Conservation (phyloP, 805 yeast genomes). For the Hermanozyma aechmeae region DNA sequence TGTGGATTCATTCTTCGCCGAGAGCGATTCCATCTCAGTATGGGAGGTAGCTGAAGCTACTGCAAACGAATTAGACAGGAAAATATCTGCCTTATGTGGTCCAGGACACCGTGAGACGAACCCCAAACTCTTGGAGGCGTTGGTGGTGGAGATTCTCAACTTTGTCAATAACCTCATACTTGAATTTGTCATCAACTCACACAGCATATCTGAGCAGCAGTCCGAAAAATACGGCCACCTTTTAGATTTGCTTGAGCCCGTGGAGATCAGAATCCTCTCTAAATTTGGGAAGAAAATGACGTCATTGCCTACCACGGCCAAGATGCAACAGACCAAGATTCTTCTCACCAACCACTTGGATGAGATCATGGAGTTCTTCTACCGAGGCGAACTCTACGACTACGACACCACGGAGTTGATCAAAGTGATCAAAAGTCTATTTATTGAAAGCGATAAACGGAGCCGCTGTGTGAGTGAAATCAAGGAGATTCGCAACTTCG, state of each 20-base stretch:
- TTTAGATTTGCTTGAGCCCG: constrained; percentile 8
- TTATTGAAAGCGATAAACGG: constrained; percentile 8
- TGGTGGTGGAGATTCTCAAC: constrained; percentile 17
- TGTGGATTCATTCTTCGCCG: too few species aligned
- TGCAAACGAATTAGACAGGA: too few species aligned
- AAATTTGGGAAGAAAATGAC: constrained; percentile 4
- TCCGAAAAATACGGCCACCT: constrained; percentile 21
- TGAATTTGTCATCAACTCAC: constrained; percentile 13
- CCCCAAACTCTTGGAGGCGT: constrained; percentile 14
- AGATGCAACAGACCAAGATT: constrained; percentile 21
- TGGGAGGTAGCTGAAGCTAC: too few species aligned
- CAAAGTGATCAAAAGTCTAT: constrained; percentile 31
- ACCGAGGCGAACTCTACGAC: constrained; percentile 43
- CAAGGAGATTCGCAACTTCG: not conserved
- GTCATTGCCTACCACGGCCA: constrained; percentile 6
- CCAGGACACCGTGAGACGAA: constrained; percentile 20
- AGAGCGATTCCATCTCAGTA: too few species aligned
- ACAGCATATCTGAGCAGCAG: constrained; percentile 27
- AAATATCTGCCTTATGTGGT: too few species aligned
- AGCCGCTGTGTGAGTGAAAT: not conserved
- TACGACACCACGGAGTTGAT: constrained; percentile 39
- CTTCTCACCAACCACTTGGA: constrained; percentile 31
- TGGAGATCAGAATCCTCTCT: constrained; percentile 4
- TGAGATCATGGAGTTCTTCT: constrained; percentile 39
- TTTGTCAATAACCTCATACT: constrained; percentile 20